Conservation (phyloP, 176 grass and related monocot genomes). For the Aegilops umbellulata region DNA sequence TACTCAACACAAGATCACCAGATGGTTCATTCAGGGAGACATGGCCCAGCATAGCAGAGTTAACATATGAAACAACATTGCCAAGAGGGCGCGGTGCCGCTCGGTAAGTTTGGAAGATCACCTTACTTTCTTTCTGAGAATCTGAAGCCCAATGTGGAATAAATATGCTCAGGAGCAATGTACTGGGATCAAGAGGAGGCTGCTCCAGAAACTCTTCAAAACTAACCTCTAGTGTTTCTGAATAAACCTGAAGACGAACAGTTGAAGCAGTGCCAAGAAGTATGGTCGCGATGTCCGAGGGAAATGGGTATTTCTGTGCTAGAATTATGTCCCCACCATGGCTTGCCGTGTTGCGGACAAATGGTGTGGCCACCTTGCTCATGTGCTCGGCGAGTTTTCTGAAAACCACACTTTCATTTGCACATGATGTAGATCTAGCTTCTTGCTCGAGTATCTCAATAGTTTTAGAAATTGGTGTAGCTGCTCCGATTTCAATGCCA, state of each 20-base stretch:
- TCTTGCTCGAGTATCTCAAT: conserved; percentile 46
- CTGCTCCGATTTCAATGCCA: conserved; percentile 64
- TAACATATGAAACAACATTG: conserved; percentile 74
- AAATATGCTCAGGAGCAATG: conserved; percentile 60
- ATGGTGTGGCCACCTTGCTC: conserved; percentile 66
- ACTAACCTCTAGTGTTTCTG: conserved; percentile 44
- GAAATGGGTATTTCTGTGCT: conserved; percentile 64
- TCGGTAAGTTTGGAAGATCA: conserved; percentile 68
- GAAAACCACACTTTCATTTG: conserved; percentile 39
- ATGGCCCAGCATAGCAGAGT: conserved; percentile 53
- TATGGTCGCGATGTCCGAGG: conserved; percentile 72
- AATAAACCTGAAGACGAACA: conserved; percentile 39
- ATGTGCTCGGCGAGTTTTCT: conserved; percentile 68
- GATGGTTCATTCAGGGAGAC: conserved; percentile 25
- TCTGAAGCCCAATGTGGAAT: conserved; percentile 49
- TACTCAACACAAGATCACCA: conserved; percentile 32
- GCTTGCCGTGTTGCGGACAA: conserved; percentile 77
- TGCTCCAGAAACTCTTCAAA: conserved; percentile 60
- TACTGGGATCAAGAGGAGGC: conserved; percentile 40
- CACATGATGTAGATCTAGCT: background rate
- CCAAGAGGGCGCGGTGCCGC: conserved; percentile 61
- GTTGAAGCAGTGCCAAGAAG: conserved; percentile 55
- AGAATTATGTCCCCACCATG: conserved; percentile 71
- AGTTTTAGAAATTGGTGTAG: conserved; percentile 45
- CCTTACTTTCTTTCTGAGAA: background rate